Conservation (phyloP, 192 early-diverging fungal genomes). For the Dimargaris cristalligena region DNA sequence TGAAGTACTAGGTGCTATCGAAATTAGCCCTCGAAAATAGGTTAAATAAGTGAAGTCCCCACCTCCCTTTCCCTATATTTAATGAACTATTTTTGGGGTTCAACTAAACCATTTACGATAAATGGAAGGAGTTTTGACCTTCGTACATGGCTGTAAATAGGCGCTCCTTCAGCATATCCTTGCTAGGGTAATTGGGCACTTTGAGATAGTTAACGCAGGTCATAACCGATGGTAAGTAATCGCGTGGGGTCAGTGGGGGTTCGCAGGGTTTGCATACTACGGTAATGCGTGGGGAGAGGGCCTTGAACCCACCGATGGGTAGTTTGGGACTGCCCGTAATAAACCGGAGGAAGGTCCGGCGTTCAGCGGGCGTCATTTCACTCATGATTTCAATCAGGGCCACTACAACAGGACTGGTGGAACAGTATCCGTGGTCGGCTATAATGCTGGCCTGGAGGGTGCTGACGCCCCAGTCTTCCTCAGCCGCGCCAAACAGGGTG, state of each 20-base stretch:
- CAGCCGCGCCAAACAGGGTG: conserved; percentile 41
- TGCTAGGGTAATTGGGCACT: conserved; percentile 63
- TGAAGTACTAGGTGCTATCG: too few species aligned
- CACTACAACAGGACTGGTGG: conserved; percentile 46
- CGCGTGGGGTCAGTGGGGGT: conserved; percentile 33
- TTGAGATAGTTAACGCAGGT: conserved; percentile 93
- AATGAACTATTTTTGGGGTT: too few species aligned
- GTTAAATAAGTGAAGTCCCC: too few species aligned
- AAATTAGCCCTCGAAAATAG: too few species aligned
- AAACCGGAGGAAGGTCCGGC: conserved; percentile 68
- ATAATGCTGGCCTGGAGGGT: conserved; percentile 53
- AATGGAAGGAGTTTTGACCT: conserved; percentile 64
- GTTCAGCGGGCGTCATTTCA: conserved; percentile 35
- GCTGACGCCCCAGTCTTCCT: conserved; percentile 61
- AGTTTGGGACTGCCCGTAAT: conserved; percentile 78
- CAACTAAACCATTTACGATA: too few species aligned
- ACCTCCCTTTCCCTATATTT: too few species aligned
- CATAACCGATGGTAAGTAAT: conserved; percentile 86
- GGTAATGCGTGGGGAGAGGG: conserved; percentile 63
- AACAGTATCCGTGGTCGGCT: conserved; percentile 70
- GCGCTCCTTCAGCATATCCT: conserved; percentile 41
- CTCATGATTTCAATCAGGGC: conserved; percentile 53
- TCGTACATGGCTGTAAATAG: conserved; percentile 59
- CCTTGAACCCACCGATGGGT: conserved; percentile 79
- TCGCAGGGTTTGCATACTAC: conserved; percentile 67